phyloP scores from a whole-genome alignment of 345 rosid species.

The Populus alba region DNA sequence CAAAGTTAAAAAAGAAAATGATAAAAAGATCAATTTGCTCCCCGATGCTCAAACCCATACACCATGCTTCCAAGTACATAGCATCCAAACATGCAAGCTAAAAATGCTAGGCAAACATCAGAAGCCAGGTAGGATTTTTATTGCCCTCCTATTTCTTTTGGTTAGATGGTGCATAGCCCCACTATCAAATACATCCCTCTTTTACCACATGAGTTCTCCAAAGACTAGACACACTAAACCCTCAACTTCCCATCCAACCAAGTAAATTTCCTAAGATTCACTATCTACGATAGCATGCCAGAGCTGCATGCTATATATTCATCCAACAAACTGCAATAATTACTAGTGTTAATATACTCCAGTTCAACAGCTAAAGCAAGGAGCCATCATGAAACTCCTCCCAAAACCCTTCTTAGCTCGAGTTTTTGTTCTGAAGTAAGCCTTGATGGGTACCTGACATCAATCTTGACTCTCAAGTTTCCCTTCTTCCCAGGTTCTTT shows the following conservation, averaged over 20 bases:
- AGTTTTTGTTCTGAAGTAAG: constrained; percentile 73
- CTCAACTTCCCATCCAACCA: background rate
- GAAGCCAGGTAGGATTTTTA: constrained; percentile 7
- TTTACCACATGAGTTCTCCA: background rate
- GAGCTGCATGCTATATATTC: constrained; percentile 24
- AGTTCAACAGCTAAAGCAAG: constrained; percentile 20
- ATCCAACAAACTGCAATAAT: constrained; percentile 9
- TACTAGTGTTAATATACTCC: background rate
- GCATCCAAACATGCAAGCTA: constrained; percentile 5
- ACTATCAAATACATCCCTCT: background rate
- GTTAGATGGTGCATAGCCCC: background rate
- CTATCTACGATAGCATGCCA: constrained; percentile 19
- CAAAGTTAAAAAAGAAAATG: no score
- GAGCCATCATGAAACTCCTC: constrained; percentile 46
- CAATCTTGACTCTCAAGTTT: constrained; percentile 75
- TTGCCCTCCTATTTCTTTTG: background rate
- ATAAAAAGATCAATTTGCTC: no score
- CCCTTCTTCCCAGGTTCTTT: constrained; percentile 81
- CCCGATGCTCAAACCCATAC: background rate
- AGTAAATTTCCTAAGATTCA: constrained; percentile 22
- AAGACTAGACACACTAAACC: background rate
- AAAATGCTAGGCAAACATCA: constrained; percentile 5
- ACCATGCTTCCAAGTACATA: background rate
- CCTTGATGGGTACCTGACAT: constrained; percentile 74
- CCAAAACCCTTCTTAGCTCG: constrained; percentile 75